Base-by-base conservation (phyloP, 331 rosid genomes). In the Rhamnella rubrinervis region DNA sequence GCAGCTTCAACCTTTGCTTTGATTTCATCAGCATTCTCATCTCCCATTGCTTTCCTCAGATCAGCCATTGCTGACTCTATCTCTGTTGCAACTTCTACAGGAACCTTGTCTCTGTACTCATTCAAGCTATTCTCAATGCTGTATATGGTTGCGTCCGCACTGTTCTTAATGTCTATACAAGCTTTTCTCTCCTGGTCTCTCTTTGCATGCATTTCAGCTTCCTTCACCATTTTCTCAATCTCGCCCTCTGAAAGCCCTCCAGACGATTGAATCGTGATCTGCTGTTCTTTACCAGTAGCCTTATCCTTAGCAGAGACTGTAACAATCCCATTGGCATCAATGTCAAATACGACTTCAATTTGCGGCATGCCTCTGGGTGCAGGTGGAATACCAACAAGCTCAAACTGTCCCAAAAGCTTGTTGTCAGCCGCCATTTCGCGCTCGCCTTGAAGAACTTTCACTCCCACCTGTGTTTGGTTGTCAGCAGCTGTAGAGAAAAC, bases 301-400 rank as follows among this genome's bases (percentile, higher is more conserved):
- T 93, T 93, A 84, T 93, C 98, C 74, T 90, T 93, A 19, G 98
- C 98, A 63, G 98, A 93, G 40, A 93, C 98, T 0, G 92, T 93
- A n/a, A 93, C 98, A 28, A 93, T 93, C 1, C 98, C 98, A 1
- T 93, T 93, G 71, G 98, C 98, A 52, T 93, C 98, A 53, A 93
- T 93, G 83, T 93, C 98, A 40, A 93, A 93, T 0, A 97, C 82
- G n/a, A 93, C 98, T 77, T 93, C 98, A 60, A 93, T 90, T 75
- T 93, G 96, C 67, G 98, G 98, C 82, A 88, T 0, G 28, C 98
- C 98, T 73, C 98, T 85, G 1, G 96, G 97, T 5, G 97, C 87
- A 0, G 98, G 98, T 39, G 98, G 98, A 72, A 93, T 49, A 26
- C 98, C 98, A 16, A 88, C 74, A 12, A 93, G 96, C 60, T 93